Conservation (phyloP, 352 stramenopile genomes). For the Pythium utonaiense region DNA sequence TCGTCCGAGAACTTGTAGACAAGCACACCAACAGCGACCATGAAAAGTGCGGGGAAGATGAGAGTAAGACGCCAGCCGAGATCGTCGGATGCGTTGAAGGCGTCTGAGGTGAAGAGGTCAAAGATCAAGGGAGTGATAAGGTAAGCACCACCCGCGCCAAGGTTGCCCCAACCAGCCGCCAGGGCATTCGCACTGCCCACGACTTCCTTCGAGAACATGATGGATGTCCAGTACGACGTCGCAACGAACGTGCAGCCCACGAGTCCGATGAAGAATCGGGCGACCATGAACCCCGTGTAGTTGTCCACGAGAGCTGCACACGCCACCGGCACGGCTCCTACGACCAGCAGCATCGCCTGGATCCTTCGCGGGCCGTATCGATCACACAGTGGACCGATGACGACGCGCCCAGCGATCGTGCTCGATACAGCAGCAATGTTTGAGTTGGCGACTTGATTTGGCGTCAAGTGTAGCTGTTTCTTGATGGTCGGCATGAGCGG, state of each 20-base stretch:
- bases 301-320: constrained; percentile 79
- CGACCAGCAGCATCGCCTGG: constrained; percentile 74
- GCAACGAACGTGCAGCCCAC: constrained; percentile 92
- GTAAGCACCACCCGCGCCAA: constrained; percentile 90
- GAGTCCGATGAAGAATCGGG: constrained; percentile 94
- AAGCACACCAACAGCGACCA: constrained; percentile 73
- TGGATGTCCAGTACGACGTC: constrained; percentile 91
- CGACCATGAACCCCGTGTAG: constrained; percentile 65
- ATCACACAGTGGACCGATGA: constrained; percentile 91
- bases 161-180: constrained; percentile 89
- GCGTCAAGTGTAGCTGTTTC: constrained; percentile 74
- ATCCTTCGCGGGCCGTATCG: constrained; percentile 84
- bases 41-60: constrained; percentile 85
- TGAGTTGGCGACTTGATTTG: constrained; percentile 86
- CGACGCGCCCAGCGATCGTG: constrained; percentile 88
- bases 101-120: constrained; percentile 84
- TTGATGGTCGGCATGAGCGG: constrained; percentile 91
- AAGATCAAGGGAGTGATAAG: constrained; percentile 88
- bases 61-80: constrained; percentile 91
- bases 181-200: constrained; percentile 93
- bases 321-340: constrained; percentile 83
- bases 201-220: constrained; percentile 94
- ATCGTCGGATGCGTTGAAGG: constrained; percentile 70
- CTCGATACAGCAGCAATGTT: constrained; percentile 89
- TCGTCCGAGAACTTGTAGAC: constrained; percentile 83